Conservation (phyloP, 2,329 filamentous ascomycete genomes). For the Cladosporium halotolerans region DNA sequence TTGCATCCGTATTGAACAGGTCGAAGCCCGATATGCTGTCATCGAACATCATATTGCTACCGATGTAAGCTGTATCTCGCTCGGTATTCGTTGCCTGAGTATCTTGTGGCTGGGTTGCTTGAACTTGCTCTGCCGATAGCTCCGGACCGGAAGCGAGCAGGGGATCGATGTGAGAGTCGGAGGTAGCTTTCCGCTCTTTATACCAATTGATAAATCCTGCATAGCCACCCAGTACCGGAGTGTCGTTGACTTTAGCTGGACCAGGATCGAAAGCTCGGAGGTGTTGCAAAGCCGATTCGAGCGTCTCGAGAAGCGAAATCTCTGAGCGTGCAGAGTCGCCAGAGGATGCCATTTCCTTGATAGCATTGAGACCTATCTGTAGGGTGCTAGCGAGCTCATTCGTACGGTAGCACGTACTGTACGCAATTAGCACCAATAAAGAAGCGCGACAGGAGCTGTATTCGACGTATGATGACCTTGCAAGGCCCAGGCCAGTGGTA, state of each 20-base stretch:
- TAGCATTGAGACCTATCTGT: slow-evolving; percentile 25
- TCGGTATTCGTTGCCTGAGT: no score
- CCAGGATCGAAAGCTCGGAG: not conserved
- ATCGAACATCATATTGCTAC: no score
- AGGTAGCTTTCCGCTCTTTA: not conserved
- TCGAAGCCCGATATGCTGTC: no score
- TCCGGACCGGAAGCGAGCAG: no score
- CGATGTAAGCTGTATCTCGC: no score
- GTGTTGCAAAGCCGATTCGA: slow-evolving; percentile 21
- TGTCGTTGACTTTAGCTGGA: not conserved
- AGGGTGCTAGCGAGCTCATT: slow-evolving; percentile 21
- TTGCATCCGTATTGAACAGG: no score
- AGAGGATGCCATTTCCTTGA: slow-evolving; percentile 28
- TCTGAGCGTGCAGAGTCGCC: slow-evolving; percentile 30
- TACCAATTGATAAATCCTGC: slow-evolving; percentile 1
- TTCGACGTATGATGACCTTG: slow-evolving; percentile 32
- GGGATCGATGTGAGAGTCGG: not conserved
- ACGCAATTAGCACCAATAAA: slow-evolving; percentile 31
- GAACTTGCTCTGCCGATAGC: no score
- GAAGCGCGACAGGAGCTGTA: slow-evolving; percentile 33
- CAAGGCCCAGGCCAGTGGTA: slow-evolving; percentile 22
- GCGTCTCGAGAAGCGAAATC: slow-evolving; percentile 27
- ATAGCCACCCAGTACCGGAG: not conserved
- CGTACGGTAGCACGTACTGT: slow-evolving; percentile 24
- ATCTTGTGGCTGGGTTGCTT: no score